Evolutionary conservation across 257 asterid genomes (phyloP), one percentile per base, ranked within the genome.

Genomic region (Nicotiana noctiflora): DNA sequence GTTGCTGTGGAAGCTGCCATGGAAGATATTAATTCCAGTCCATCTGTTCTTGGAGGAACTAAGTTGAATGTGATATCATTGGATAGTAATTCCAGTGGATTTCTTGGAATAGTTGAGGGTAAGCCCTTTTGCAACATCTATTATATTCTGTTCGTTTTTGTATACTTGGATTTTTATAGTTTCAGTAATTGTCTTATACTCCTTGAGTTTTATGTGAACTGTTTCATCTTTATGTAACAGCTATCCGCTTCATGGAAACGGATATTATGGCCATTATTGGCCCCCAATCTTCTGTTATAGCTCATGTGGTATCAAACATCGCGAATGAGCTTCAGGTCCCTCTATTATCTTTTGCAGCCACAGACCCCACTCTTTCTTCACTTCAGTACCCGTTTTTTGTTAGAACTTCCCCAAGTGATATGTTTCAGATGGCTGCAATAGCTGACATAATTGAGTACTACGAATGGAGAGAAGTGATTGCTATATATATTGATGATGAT

Each of bases 371-470:
- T 13, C 89, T 92, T 25, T 81, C 90, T 62, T 80, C 95, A 2
- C 92, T 89, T 82, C 89, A 90, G 88, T 90, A 85, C 44, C 97
- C 94, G 2, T 89, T 87, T 82, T 92, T 92, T 79, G 86, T 92
- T 8, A 80, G 89, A 86, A 90, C 95, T 6, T 81, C 90, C 17
- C 81, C 86, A 11, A 90, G 79, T 67, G 97, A 90, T 79, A 81
- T 87, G 46, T 88, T 86, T 66, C 95, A 92, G 75, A 92, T 90
- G 93, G 80, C 79, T 37, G 97, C 97, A 5, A 84, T 90, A 49
- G 89, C 93, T 4, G 91, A 90, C 25, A 55, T 89, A 5, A 52
- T 90, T 14, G 83, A 79, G 17, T 55, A 88, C 59, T 89, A 85
- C 63, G 91, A 84, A 8, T 92, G 89, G 89, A 88, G 88, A 40